phyloP scores from a whole-genome alignment of 1,139 yeast genomes.

The Hanseniaspora uvarum region DNA sequence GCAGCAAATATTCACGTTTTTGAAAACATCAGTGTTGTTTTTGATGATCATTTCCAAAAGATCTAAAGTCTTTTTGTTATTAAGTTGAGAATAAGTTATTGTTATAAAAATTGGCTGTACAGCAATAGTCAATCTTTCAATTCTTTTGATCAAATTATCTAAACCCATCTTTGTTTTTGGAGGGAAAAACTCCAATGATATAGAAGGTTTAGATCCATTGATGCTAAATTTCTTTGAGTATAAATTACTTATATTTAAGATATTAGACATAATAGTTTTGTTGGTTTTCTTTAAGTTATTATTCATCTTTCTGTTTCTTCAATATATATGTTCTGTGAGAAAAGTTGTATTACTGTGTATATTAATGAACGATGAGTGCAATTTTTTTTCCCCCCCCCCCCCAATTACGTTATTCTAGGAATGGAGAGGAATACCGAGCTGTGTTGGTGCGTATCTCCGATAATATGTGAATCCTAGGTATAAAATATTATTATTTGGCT shows the following conservation, averaged over 20 bases:
- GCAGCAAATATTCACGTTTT: slow-evolving; percentile 72
- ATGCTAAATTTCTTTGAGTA: not conserved
- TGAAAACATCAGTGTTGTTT: slow-evolving; percentile 53
- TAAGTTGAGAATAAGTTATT: slow-evolving; percentile 97
- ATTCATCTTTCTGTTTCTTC: not conserved
- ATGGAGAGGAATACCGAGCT: too few species aligned
- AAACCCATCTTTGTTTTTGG: slow-evolving; percentile 88
- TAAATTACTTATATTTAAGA: not conserved
- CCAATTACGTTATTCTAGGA: not conserved
- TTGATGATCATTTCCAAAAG: slow-evolving; percentile 47
- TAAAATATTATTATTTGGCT: too few species aligned
- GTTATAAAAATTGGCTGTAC: slow-evolving; percentile 82
- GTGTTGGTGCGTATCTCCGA: too few species aligned
- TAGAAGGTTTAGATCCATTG: slow-evolving; percentile 41
- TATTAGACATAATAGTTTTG: not conserved
- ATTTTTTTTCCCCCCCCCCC: not conserved
- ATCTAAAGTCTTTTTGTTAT: slow-evolving; percentile 75
- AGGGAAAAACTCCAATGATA: slow-evolving; percentile 92
- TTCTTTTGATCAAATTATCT: slow-evolving; percentile 71
- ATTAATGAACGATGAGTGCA: not conserved
- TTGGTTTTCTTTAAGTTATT: not conserved
- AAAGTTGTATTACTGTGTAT: not conserved
- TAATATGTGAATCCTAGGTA: too few species aligned
- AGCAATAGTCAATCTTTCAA: slow-evolving; percentile 70
- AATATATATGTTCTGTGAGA: too few species aligned